Conservation (phyloP, 163 green algal species). For the Picocystis sp. region DNA sequence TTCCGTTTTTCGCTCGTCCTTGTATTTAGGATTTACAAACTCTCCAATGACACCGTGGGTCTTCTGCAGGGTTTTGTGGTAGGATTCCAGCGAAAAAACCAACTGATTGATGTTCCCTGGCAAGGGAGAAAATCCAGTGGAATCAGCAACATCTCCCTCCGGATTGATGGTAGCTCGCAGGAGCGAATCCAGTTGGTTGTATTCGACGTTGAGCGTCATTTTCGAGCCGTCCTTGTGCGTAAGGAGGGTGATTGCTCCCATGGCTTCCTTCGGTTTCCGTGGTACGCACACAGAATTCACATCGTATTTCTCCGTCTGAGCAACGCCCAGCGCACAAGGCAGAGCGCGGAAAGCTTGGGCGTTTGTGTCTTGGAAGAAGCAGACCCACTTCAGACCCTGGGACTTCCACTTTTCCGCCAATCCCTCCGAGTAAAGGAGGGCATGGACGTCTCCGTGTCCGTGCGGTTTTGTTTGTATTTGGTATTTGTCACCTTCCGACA, state of each 20-base stretch:
- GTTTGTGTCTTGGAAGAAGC: slow-evolving; percentile 99
- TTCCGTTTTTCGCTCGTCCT: slow-evolving; percentile 54
- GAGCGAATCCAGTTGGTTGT: slow-evolving; percentile 90
- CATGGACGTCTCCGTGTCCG: slow-evolving; percentile 94
- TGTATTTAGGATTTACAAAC: slow-evolving; percentile 99
- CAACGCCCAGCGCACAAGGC: slow-evolving; percentile 43
- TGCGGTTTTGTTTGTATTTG: slow-evolving; percentile 86
- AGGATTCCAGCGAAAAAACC: slow-evolving; percentile 54
- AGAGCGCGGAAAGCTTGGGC: slow-evolving; percentile 66
- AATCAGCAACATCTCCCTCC: slow-evolving; percentile 57
- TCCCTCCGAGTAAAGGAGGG: slow-evolving; percentile 66
- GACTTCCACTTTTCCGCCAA: slow-evolving; percentile 50
- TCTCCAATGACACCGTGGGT: slow-evolving; percentile 77
- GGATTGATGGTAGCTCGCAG: slow-evolving; percentile 48
- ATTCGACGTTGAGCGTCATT: slow-evolving; percentile 98
- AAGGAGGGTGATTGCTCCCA: slow-evolving; percentile 73
- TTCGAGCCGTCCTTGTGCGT: slow-evolving; percentile 24
- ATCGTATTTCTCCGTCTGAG: slow-evolving; percentile 46
- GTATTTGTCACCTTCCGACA: slow-evolving; percentile 49
- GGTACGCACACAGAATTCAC: slow-evolving; percentile 88
- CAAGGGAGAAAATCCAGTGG: slow-evolving; percentile 74
- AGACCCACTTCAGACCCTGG: slow-evolving; percentile 76
- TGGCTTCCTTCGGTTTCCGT: slow-evolving; percentile 77
- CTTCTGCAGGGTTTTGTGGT: slow-evolving; percentile 48
- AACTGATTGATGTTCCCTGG: slow-evolving; percentile 99